These are phyloP conservation scores for Eustoma russellianum DNA, from an alignment of 257 asterid species.

Conservation along the genomic window DNA sequence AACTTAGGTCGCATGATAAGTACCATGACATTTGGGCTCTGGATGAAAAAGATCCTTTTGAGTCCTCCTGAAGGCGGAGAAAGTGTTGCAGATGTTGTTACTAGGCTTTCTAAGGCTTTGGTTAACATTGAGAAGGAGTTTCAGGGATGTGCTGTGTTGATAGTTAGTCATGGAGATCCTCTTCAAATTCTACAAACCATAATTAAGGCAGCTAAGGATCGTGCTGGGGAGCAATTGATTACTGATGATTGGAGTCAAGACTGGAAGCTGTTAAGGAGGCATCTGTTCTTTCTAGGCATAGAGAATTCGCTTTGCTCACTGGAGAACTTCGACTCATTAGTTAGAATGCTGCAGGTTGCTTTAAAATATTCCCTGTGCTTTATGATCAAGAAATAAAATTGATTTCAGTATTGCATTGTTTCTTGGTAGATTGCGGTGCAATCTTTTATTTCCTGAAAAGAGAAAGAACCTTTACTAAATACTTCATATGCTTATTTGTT, in stretches of 20 bases:
- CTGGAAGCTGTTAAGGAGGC: conserved; percentile 42
- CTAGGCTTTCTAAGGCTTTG: conserved; percentile 66
- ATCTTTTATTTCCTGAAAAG: too few relatives aligned
- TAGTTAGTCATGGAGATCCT: conserved; percentile 96
- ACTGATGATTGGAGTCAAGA: conserved; percentile 37
- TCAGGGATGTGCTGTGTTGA: conserved; percentile 53
- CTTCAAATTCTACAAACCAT: conserved; percentile 89
- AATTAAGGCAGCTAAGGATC: conserved; percentile 37
- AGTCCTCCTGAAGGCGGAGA: conserved; percentile 93
- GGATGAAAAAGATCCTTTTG: conserved; percentile 87
- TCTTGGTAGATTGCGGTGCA: too few relatives aligned
- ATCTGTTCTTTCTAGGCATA: conserved; percentile 66
- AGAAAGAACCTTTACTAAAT: too few relatives aligned
- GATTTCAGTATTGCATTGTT: too few relatives aligned
- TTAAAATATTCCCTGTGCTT: too few relatives aligned
- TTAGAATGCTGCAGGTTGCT: conserved; percentile 7
- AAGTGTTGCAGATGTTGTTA: conserved; percentile 89
- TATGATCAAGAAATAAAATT: too few relatives aligned
- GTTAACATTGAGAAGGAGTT: conserved; percentile 54
- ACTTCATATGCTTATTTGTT: too few relatives aligned
- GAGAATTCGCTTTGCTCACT: conserved; percentile 59
- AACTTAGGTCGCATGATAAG: conserved; percentile 89
- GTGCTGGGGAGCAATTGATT: conserved; percentile 8
- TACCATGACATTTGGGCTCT: conserved; percentile 80
- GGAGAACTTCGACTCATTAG: conserved; percentile 67